Base-by-base conservation (phyloP, 2,329 filamentous ascomycete species). In the Kalmusia sp. region DNA sequence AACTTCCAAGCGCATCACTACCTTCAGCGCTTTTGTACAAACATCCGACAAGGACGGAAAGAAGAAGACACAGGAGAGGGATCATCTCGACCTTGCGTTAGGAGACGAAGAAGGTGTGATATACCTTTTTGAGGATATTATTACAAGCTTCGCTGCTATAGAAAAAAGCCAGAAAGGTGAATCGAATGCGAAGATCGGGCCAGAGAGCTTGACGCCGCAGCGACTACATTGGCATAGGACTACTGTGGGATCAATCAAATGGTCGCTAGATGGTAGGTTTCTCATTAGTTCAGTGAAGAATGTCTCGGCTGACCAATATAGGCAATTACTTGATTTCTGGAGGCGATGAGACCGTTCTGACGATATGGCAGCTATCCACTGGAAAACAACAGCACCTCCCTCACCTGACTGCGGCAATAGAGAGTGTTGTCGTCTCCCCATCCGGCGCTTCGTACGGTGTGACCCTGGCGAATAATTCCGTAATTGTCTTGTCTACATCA, bases 241-340 rank as follows among this genome's bases (percentile, higher is more conserved):
- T 63, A 85, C 88, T 43, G 92, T 97, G 7, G 88, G 90, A 64
- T 84, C 91, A 8, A 82, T 96, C 52, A 96, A 95, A 74, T 98
- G 93, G 90, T 97, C 95, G 12, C 82, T 82, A 62, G 95, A 99
- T 81, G 93, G 93, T 91, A 82, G 69, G 81, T 61, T 56, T 57
- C 31, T 9, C 24, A 19, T 11, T 15, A 2, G 1, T n/a, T 8
- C 41, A 4, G 52, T 38, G n/a, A 45, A 30, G 24, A 37, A 6
- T n/a, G 17, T 40, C 9, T 6, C 25, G 14, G 19, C 44, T 60
- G 38, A 59, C 40, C 17, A 9, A 2, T 11, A 21, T 35, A 95
- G 91, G 91, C 45, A 92, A 96, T 70, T 99, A 99, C 73, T 77
- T 99, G 54, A 88, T 99, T 47, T 98, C 95, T 51, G 95, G 95